Percentiles rank a stretch among this genome's conserved stretches.
phyloP scores from a whole-genome alignment of 495 filamentous ascomycete genomes.

The Aspergillus campestris region DNA sequence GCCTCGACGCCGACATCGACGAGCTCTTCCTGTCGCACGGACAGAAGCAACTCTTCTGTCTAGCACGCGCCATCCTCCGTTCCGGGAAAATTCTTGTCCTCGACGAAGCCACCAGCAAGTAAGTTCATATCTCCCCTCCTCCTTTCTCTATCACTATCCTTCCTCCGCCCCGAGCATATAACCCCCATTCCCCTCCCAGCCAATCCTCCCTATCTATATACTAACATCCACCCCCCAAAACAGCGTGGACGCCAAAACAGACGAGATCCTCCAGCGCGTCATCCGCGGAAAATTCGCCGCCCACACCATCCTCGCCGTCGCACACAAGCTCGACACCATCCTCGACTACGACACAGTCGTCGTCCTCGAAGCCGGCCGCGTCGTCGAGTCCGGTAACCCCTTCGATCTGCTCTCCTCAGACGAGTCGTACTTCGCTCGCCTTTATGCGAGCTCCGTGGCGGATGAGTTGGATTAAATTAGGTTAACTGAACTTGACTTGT shows the following conservation, averaged over 20 bases:
- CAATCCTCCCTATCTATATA: background rate
- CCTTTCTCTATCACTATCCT: background rate
- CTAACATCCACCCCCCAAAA: constrained; percentile 1
- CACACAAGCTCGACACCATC: constrained; percentile 54
- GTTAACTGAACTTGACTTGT: constrained; percentile 8
- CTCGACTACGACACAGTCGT: constrained; percentile 44
- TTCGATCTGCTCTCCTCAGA: constrained; percentile 21
- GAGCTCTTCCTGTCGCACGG: constrained; percentile 48
- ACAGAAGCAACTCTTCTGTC: constrained; percentile 55
- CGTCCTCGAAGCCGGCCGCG: constrained; percentile 35
- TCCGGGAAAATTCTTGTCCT: constrained; percentile 38
- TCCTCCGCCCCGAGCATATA: too few species aligned
- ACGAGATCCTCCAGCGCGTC: constrained; percentile 50
- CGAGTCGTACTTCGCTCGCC: constrained; percentile 23
- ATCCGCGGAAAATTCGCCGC: constrained; percentile 48
- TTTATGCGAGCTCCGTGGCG: constrained; percentile 22
- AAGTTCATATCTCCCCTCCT: constrained; percentile 8
- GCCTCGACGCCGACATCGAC: constrained; percentile 42
- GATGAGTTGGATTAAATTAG: constrained; percentile 18
- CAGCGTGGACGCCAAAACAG: constrained; percentile 49
- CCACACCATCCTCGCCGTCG: constrained; percentile 53
- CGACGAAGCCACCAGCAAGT: constrained; percentile 48
- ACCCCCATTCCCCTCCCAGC: too few species aligned
- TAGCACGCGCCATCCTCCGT: constrained; percentile 53
- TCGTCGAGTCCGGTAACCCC: constrained; percentile 41